A percentile compares a stretch with the other conserved stretches of the same genome.
These are phyloP conservation scores for Tolypocladium cylindrosporum DNA, from an alignment of 2,329 filamentous ascomycete species.

Conservation along the genomic window DNA sequence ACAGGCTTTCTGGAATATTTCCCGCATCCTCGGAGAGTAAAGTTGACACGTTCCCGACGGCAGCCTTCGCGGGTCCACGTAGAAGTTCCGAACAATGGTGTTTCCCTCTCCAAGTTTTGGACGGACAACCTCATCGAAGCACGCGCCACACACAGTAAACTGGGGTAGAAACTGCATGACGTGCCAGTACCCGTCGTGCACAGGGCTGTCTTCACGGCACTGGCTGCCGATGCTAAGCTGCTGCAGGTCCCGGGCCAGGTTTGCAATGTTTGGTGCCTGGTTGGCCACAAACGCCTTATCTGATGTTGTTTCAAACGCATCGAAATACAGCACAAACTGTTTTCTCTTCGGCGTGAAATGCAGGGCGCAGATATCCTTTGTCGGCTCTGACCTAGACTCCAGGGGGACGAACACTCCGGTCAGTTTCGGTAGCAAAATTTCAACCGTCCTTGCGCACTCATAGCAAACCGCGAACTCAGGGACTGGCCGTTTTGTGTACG, in stretches of 20 bases:
- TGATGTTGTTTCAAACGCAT: conserved; percentile 46
- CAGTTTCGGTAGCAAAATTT: conserved; percentile 64
- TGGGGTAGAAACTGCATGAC: conserved; percentile 65
- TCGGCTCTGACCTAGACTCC: conserved; percentile 33
- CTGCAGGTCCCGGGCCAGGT: conserved; percentile 54
- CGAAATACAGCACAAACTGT: conserved; percentile 50
- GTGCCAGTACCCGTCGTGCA: conserved; percentile 63
- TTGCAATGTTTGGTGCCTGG: conserved; percentile 43
- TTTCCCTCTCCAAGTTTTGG: conserved; percentile 47
- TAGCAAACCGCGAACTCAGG: conserved; percentile 67
- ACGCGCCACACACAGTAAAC: conserved; percentile 79
- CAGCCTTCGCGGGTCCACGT: conserved; percentile 46
- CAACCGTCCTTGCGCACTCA: conserved; percentile 61
- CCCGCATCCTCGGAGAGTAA: conserved; percentile 71
- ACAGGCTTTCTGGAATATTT: conserved; percentile 59
- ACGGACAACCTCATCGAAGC: conserved; percentile 70
- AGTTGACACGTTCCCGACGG: conserved; percentile 59
- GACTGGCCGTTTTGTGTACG: conserved; percentile 51
- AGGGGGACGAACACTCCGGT: conserved; percentile 53
- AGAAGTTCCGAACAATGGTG: conserved; percentile 56
- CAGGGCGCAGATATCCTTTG: conserved; percentile 56
- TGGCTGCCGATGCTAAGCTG: conserved; percentile 48
- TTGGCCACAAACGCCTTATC: conserved; percentile 37
- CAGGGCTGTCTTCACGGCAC: conserved; percentile 54
- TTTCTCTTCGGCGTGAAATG: conserved; percentile 43